Evolutionary conservation across 2,329 filamentous ascomycete genomes (phyloP), one percentile per base, ranked within the genome.

Genomic region (Fusarium pilosicola): DNA sequence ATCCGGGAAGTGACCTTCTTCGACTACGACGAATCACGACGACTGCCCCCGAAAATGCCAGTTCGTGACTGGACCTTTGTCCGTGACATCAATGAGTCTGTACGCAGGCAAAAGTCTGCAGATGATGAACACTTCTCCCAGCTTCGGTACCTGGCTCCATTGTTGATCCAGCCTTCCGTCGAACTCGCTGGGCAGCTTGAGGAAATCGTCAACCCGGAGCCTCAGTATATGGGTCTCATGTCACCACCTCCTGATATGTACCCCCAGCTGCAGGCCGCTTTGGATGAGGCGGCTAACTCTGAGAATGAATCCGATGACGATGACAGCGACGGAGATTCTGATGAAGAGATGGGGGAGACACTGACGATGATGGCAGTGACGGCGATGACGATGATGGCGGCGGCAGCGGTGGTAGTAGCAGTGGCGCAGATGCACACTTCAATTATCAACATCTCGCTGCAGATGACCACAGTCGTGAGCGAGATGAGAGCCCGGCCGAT

Each of bases 1-100:
- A 70, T 88, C 49, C 64, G 77, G 2, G 77, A 76, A n/a, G 65
- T 87, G 1, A 77, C 80, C 0, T 84, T 87, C 59, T 84, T 83
- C 63, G 85, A 88, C 62, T 79, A 81, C 6, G 74, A 82, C 20
- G 38, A 41, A 41, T 41, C 38, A 22, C 38, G 38, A 41, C 38
- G 38, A 41, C 38, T 22, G 38, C 38, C 13, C 38, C 38, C 38
- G 20, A 41, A 41, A 41, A 39, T 42, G 1, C 60, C 62, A 1
- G 73, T 84, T 3, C 73, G 81, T 15, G 80, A 84, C 59, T 78
- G 51, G 30, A 75, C 74, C 1, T 83, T 84, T 54, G 52, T 75
- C 22, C 58, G 63, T 9, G 77, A 81, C 18, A 65, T 82, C 24
- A 78, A 77, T 17, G 78, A 74, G 10, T 39, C 60, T 0, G 78